phyloP scores from a whole-genome alignment of 805 yeast genomes.

The Blastobotrys terrestris region DNA sequence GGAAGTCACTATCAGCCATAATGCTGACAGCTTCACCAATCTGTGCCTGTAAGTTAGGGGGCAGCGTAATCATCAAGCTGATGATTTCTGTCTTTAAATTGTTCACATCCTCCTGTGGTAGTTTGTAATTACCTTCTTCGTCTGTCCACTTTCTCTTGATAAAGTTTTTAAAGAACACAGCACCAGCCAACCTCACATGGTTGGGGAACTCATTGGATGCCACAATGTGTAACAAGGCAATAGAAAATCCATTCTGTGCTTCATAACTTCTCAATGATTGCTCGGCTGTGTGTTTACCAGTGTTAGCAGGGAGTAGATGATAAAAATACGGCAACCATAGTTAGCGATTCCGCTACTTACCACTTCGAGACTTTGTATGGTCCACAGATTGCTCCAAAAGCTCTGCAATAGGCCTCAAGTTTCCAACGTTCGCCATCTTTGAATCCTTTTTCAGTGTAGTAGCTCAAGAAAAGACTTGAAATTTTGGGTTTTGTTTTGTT shows the following conservation, averaged over 20 bases:
- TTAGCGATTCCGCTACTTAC: conserved; percentile 9
- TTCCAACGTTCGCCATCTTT: background rate
- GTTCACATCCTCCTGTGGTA: conserved; percentile 54
- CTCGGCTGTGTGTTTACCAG: conserved; percentile 37
- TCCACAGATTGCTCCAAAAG: conserved; percentile 24
- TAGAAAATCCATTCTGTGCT: conserved; percentile 62
- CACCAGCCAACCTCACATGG: conserved; percentile 75
- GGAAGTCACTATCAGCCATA: conserved; percentile 95
- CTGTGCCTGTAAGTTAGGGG: conserved; percentile 73
- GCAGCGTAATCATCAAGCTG: conserved; percentile 77
- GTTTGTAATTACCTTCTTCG: conserved; percentile 73
- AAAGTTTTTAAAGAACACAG: conserved; percentile 84
- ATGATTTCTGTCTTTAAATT: conserved; percentile 72
- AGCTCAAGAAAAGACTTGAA: background rate
- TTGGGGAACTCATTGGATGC: conserved; percentile 50
- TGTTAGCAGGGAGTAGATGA: too few relatives aligned
- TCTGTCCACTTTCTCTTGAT: conserved; percentile 83
- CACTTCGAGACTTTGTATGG: conserved; percentile 22
- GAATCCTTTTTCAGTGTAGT: background rate
- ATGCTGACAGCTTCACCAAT: conserved; percentile 88
- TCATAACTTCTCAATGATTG: conserved; percentile 58
- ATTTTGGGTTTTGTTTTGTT: background rate
- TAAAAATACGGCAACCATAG: too few relatives aligned
- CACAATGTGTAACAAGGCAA: conserved; percentile 68
- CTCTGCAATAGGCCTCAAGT: conserved; percentile 22